Base-by-base conservation (phyloP, 495 filamentous ascomycete species). In the Penicillium coffeae region DNA sequence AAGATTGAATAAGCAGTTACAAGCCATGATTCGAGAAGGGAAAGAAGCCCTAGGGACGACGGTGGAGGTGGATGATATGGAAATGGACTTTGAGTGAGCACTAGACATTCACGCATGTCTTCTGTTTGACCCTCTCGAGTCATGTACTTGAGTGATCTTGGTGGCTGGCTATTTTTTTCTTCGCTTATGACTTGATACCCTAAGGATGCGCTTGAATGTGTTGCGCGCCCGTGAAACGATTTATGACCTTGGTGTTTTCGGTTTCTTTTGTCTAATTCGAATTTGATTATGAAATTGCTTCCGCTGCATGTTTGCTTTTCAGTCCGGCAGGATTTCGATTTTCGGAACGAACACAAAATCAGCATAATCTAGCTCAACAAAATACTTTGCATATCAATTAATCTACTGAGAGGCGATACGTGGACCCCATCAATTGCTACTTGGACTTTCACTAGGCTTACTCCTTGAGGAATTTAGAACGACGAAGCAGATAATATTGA, bases 1-100 rank as follows among this genome's bases (percentile, higher is more conserved):
- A 45, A 80, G 84, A 16, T 80, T 96, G 63, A 93, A 92, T 59
- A 74, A 80, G 32, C 82, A 84, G 56, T 68, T 96, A 20, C 80
- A 85, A 56, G 83, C 78, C 22, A 89, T 98, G 88, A 95, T 98
- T 36, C 66, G 83, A 7, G 84, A 96, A 63, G 93, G 90, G 0
- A 87, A 84, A 60, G 87, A 93, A 59, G 93, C 93, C 10, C 59
- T 96, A 16, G 89, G 88, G 9, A 87, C 88, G 25, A 90, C 74
- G 42, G 74, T 90, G 14, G 85, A 89, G 58, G 77, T 97, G 38
- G 80, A 85, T 48, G 79, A 83, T 36, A 34, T 59, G 42, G 71
- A 73, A 12, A 73, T 79, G 66, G 76, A 78, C 15, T 63, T 64
- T 45, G 64, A 58, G 45, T 52, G 18, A 10, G 25, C 21, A 38